phyloP scores from a whole-genome alignment of 257 asterid species.

The Asclepias syriaca region DNA sequence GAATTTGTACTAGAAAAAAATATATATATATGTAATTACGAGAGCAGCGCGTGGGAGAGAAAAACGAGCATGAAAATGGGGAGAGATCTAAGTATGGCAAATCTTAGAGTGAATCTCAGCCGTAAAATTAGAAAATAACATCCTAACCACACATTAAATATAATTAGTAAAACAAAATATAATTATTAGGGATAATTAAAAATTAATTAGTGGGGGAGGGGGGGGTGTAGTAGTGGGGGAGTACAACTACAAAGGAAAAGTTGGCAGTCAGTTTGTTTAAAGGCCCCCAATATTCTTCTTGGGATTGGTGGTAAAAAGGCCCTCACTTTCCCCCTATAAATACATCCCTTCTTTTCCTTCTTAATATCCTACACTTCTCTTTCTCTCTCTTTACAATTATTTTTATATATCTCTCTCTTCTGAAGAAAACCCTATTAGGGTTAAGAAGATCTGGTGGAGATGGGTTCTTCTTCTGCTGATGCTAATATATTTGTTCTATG shows the following conservation, averaged over 20 bases:
- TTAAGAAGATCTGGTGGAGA: constrained; percentile 19
- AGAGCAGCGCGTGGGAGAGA: constrained; percentile 19
- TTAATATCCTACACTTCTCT: constrained; percentile 23
- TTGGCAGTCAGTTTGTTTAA: constrained; percentile 17
- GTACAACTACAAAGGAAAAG: constrained; percentile 4
- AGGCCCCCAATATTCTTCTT: constrained; percentile 84
- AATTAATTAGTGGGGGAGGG: background rate
- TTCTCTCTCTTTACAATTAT: too few relatives aligned
- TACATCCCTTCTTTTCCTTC: constrained; percentile 31
- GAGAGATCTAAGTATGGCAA: constrained; percentile 33
- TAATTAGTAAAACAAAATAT: constrained; percentile 12
- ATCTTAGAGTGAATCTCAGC: constrained; percentile 20
- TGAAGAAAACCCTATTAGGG: constrained; percentile 45
- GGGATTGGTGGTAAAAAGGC: constrained; percentile 77
- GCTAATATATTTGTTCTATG: too few relatives aligned
- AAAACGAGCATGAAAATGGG: constrained; percentile 25
- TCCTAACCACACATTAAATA: constrained; percentile 22
- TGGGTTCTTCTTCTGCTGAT: too few relatives aligned
- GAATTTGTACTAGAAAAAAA: too few relatives aligned
- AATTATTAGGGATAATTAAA: constrained; percentile 25
- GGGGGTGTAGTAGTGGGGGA: too few relatives aligned
- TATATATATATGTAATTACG: too few relatives aligned
- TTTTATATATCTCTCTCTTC: too few relatives aligned
- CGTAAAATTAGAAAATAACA: constrained; percentile 33
- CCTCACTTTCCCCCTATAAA: constrained; percentile 53